phyloP scores from a whole-genome alignment of 2,329 filamentous ascomycete species.

The Pseudogymnoascus verrucosus region DNA sequence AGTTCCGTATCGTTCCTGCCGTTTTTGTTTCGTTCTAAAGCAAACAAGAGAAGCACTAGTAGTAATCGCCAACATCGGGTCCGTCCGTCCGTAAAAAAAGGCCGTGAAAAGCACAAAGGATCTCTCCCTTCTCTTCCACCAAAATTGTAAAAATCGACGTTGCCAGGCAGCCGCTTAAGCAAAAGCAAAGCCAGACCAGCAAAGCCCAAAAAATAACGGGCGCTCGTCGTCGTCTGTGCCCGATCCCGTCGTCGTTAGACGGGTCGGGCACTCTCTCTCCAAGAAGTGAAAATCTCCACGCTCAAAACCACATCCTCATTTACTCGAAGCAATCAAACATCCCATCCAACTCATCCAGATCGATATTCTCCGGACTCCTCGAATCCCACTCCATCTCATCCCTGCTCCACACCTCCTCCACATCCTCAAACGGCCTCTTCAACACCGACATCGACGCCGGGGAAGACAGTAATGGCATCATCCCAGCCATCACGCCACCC shows the following conservation, averaged over 20 bases:
- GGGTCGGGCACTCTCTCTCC: neutral
- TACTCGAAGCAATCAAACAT: constrained; percentile 59
- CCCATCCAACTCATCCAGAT: constrained; percentile 86
- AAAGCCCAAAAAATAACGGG: constrained; percentile 8
- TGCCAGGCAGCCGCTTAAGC: neutral
- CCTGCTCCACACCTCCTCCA: constrained; percentile 20
- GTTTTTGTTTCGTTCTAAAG: constrained; percentile 6
- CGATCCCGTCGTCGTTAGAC: neutral
- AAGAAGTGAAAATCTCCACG: neutral
- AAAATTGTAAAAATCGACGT: neutral
- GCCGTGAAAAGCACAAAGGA: neutral
- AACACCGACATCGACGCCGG: constrained; percentile 26
- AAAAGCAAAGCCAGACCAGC: neutral
- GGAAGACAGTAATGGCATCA: constrained; percentile 37
- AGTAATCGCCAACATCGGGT: neutral
- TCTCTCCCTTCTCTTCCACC: neutral
- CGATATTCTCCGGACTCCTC: constrained; percentile 76
- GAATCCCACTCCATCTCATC: constrained; percentile 50
- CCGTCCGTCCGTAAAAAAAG: neutral
- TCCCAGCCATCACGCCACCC: constrained; percentile 36
- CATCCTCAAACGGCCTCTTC: constrained; percentile 40
- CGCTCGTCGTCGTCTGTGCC: neutral
- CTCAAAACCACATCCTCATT: neutral
- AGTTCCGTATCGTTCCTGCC: neutral
- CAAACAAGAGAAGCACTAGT: neutral